Base-by-base conservation (phyloP, 2,329 filamentous ascomycete species). In the Fusarium sp. region DNA sequence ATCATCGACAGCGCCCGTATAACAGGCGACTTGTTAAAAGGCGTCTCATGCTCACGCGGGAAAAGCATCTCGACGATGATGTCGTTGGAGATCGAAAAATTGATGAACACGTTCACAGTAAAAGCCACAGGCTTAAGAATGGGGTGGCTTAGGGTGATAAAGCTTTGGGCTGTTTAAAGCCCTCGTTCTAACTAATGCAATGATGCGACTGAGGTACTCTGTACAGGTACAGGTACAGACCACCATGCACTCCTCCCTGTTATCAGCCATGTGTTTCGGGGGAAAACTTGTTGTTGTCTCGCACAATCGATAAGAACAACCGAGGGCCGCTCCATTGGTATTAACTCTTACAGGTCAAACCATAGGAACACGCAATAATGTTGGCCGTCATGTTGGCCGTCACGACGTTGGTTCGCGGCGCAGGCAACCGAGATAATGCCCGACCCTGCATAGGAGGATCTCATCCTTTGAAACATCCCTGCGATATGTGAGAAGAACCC, bases 11-110 rank as follows among this genome's bases (percentile, higher is more conserved):
- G 21, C 13, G 60, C 58, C 42, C 60, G 29, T 7, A 63, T 48
- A 2, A 63, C 21, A 6, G 58, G 58, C n/a, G 60, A 47, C 6
- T 63, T 63, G 11, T 63, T 63, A 16, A 63, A 63, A 5, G 42
- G 58, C 8, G 58, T 57, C 42, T 63, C 58, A 63, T 63, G 60
- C 37, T 63, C 60, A n/a, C 60, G 58, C 4, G 49, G n/a, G 1
- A 28, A 39, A n/a, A 57, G 35, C 58, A 63, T 63, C 37, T 63
- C 38, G 55, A 57, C 16, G 16, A 42, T 11, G 13, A 20, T 11
- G 13, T 6, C n/a, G n/a, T 9, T 37, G 16, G 10, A 8, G n/a
- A 16, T 42, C 28, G 28, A 8, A n/a, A 35, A 42, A 33, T 23
- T 43, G 18, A 23, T 35, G 28, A 26, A 28, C 28, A 29, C 11